Percentiles rank a stretch among this genome's conserved stretches.
Evolutionary conservation across 2,329 filamentous ascomycete species (phyloP).

Genomic region (Fusarium metavorans): DNA sequence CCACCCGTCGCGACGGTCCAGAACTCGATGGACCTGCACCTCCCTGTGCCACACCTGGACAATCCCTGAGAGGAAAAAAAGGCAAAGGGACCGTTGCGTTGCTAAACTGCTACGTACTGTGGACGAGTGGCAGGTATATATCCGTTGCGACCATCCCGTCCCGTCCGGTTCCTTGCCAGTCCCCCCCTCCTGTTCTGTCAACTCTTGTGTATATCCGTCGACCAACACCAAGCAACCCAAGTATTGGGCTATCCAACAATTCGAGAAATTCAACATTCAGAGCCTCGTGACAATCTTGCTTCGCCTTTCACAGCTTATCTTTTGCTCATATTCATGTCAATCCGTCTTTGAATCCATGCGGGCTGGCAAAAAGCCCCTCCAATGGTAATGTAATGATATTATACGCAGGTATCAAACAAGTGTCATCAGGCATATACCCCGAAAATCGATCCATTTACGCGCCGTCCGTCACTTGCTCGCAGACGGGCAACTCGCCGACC

Average conservation of each 20-base stretch:
- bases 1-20: conserved; percentile 44
- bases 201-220: neutral
- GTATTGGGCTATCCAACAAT: neutral
- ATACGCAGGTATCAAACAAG: conserved; percentile 45
- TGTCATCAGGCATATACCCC: conserved; percentile 36
- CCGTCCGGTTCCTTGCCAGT: neutral
- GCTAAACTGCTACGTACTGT: conserved; percentile 1
- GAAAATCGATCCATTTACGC: conserved; percentile 30
- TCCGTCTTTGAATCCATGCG: neutral
- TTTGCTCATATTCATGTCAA: neutral
- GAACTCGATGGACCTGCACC: conserved; percentile 47
- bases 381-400: conserved; percentile 41
- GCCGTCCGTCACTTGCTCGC: conserved; percentile 22
- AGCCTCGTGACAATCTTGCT: neutral
- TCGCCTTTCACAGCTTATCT: neutral
- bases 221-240: neutral
- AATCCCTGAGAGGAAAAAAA: conserved; percentile 19
- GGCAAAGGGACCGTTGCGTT: conserved; percentile 2
- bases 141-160: conserved; percentile 24
- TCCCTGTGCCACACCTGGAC: conserved; percentile 43
- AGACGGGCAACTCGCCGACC: conserved; percentile 15
- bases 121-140: conserved; percentile 14
- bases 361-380: conserved; percentile 1
- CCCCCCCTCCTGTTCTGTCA: neutral
- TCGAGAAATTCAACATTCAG: too few species aligned